Percentiles rank a stretch among this genome's conserved stretches.
Conservation (phyloP, 331 rosid species). For the Spiraea crenata region DNA sequence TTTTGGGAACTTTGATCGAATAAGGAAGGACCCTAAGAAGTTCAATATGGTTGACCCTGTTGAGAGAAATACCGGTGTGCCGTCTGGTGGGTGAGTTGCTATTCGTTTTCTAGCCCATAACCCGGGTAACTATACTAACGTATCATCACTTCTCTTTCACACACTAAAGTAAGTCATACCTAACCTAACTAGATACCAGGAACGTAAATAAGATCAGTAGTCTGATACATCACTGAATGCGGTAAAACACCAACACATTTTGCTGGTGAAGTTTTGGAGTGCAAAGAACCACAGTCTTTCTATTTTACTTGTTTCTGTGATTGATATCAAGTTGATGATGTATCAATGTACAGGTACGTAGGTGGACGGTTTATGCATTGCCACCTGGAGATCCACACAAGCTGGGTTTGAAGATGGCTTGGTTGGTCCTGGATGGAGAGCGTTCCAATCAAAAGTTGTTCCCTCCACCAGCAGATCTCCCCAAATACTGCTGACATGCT, state of each 20-base stretch:
- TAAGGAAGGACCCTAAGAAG: slow-evolving; percentile 19
- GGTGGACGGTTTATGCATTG: slow-evolving; percentile 86
- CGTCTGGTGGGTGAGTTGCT: slow-evolving; percentile 38
- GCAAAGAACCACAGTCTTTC: no score
- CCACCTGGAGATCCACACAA: slow-evolving; percentile 69
- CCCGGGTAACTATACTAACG: slow-evolving; percentile 10
- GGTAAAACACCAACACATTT: no score
- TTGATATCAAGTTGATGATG: no score
- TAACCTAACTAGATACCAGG: no score
- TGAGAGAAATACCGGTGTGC: slow-evolving; percentile 36
- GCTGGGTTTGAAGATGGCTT: slow-evolving; percentile 80
- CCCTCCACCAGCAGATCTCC: slow-evolving; percentile 68
- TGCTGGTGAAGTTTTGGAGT: no score
- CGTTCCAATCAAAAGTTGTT: slow-evolving; percentile 65
- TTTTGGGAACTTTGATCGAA: slow-evolving; percentile 31
- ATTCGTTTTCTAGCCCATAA: slow-evolving; percentile 33
- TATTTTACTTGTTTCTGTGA: no score
- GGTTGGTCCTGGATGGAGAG: slow-evolving; percentile 71
- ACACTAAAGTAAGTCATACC: no score
- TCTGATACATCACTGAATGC: no score
- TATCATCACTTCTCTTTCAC: no score
- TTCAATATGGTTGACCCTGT: slow-evolving; percentile 37
- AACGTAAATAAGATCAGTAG: no score
- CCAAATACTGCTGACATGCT: slow-evolving; percentile 44
- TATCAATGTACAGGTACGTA: slow-evolving; percentile 10